Conservation (phyloP, 1,139 yeast genomes). For the Scheffersomyces titani region DNA sequence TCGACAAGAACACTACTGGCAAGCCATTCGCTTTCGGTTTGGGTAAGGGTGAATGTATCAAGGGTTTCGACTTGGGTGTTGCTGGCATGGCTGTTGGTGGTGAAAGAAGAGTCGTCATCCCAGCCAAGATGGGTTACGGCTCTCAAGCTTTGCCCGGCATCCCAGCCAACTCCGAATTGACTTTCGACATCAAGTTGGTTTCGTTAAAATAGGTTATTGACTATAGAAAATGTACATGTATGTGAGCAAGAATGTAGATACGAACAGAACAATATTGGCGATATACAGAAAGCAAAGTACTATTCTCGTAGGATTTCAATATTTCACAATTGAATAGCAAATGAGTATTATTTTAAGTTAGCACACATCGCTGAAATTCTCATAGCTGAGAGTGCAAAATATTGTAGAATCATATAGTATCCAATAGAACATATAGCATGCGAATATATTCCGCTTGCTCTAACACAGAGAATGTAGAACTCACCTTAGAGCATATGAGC, state of each 20-base stretch:
- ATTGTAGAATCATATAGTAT: background rate
- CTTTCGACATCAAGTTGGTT: conserved; percentile 93
- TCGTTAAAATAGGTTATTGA: conserved; percentile 64
- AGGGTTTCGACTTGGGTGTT: conserved; percentile 98
- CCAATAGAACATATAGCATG: background rate
- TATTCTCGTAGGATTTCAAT: background rate
- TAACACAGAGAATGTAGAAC: background rate
- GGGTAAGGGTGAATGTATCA: conserved; percentile 98
- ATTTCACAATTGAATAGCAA: too few species aligned
- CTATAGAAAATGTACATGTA: background rate
- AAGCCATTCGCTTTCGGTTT: conserved; percentile 89
- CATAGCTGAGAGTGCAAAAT: background rate
- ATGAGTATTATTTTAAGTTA: too few species aligned
- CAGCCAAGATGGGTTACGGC: conserved; percentile 96
- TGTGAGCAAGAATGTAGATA: background rate
- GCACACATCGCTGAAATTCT: too few species aligned
- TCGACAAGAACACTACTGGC: conserved; percentile 96
- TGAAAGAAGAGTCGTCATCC: conserved; percentile 96
- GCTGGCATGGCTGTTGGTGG: conserved; percentile 99
- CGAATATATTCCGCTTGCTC: too few species aligned
- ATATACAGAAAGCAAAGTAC: background rate
- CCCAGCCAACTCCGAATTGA: conserved; percentile 94
- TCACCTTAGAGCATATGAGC: background rate
- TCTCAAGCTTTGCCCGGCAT: conserved; percentile 93
- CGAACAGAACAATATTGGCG: background rate